Evolutionary conservation across 2,329 filamentous ascomycete genomes (phyloP).

Genomic region (Neonectria magnoliae): DNA sequence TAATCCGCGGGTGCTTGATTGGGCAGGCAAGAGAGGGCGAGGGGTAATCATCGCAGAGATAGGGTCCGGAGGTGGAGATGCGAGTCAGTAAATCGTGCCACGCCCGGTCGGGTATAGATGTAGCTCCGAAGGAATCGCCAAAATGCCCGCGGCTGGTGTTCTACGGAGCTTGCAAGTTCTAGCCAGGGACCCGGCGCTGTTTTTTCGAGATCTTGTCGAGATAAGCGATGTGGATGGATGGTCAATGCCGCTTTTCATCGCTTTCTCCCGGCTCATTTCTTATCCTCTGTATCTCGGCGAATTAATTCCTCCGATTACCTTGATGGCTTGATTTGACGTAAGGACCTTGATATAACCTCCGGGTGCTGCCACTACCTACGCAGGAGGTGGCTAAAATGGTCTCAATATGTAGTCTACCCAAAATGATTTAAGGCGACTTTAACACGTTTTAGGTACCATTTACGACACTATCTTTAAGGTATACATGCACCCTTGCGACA

Average conservation of each 20-base stretch:
- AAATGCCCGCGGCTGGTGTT: neutral
- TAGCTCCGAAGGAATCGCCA: slow-evolving; percentile 10
- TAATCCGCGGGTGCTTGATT: slow-evolving; percentile 14
- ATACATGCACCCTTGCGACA: neutral
- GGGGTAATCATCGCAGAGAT: slow-evolving; percentile 6
- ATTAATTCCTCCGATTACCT: neutral
- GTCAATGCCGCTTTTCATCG: slow-evolving; percentile 7
- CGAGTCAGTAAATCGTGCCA: slow-evolving; percentile 4
- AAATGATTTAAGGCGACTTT: too few relatives aligned
- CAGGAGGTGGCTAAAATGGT: too few relatives aligned
- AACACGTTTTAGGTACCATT: too few relatives aligned
- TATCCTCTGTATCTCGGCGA: slow-evolving; percentile 7
- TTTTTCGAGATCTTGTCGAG: neutral
- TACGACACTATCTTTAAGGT: too few relatives aligned
- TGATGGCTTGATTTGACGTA: neutral
- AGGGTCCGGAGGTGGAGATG: slow-evolving; percentile 7
- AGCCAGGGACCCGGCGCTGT: slow-evolving; percentile 1
- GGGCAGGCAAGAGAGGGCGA: slow-evolving; percentile 5
- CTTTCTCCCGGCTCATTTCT: slow-evolving; percentile 14
- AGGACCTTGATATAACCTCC: neutral
- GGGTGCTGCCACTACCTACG: too few relatives aligned
- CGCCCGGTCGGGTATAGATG: slow-evolving; percentile 11
- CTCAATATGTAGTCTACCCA: too few relatives aligned
- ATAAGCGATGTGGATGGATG: neutral
- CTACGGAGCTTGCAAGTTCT: slow-evolving; percentile 6